A percentile compares a stretch with the other conserved stretches of the same genome.
Evolutionary conservation across 192 early-diverging fungal species (phyloP).

Genomic region (Linderina pennispora): DNA sequence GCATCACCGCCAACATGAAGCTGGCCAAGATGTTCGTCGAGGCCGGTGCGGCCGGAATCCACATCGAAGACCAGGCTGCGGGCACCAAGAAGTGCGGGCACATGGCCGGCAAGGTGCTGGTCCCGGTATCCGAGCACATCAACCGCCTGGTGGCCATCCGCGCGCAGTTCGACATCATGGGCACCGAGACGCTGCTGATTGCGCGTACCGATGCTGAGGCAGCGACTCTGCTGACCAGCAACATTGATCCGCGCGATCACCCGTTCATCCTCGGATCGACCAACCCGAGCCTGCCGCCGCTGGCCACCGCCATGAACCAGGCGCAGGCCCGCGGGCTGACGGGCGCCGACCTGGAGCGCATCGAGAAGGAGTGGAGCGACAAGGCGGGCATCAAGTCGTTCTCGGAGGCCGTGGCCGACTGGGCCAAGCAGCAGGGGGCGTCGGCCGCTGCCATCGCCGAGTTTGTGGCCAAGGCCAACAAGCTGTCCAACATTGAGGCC

Average conservation of each 20-base stretch:
- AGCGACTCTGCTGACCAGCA: slow-evolving; percentile 92
- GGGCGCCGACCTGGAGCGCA: slow-evolving; percentile 68
- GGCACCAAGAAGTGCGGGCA: slow-evolving; percentile 99
- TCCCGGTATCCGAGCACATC: slow-evolving; percentile 96
- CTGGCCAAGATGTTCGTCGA: slow-evolving; percentile 97
- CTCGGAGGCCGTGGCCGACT: slow-evolving; percentile 71
- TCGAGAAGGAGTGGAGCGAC: slow-evolving; percentile 82
- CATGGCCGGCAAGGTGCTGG: slow-evolving; percentile 99
- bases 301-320: slow-evolving; percentile 72
- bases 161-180: slow-evolving; percentile 98
- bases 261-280: slow-evolving; percentile 92
- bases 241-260: slow-evolving; percentile 94
- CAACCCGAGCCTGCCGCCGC: slow-evolving; percentile 67
- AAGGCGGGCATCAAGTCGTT: slow-evolving; percentile 78
- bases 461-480: slow-evolving; percentile 39
- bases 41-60: slow-evolving; percentile 93
- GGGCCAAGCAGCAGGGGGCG: slow-evolving; percentile 48
- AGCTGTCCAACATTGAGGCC: slow-evolving; percentile 77
- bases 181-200: slow-evolving; percentile 88
- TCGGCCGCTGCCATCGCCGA: slow-evolving; percentile 49
- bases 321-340: slow-evolving; percentile 66
- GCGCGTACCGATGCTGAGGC: slow-evolving; percentile 97
- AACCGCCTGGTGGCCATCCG: slow-evolving; percentile 92
- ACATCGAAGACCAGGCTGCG: slow-evolving; percentile 89
- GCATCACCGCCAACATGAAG: slow-evolving; percentile 97